phyloP scores from a whole-genome alignment of 2,329 filamentous ascomycete species.

The Monilinia vaccinii-corymbosi region DNA sequence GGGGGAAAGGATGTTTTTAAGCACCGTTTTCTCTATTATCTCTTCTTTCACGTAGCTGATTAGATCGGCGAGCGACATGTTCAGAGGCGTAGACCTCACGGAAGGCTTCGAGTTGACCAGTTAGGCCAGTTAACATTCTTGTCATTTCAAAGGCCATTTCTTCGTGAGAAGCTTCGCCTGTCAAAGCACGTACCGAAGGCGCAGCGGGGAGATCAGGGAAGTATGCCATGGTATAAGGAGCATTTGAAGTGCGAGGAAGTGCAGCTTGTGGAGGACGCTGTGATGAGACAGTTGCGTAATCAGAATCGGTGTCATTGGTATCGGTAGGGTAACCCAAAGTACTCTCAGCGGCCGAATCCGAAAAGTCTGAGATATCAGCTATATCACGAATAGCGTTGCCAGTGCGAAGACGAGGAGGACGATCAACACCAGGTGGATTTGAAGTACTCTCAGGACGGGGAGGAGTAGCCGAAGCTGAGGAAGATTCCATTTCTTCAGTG shows the following conservation, averaged over 20 bases:
- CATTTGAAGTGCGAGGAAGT: background rate
- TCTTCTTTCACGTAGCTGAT: conserved; percentile 4
- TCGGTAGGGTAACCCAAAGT: conserved; percentile 6
- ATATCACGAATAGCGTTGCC: conserved; percentile 19
- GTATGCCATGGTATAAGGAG: conserved; percentile 14
- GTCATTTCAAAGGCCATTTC: conserved; percentile 25
- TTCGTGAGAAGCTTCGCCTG: conserved; percentile 19
- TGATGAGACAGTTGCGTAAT: conserved; percentile 11
- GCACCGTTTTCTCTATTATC: conserved; percentile 5
- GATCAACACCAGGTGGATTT: background rate
- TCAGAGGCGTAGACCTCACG: conserved; percentile 20
- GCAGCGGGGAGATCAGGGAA: conserved; percentile 20
- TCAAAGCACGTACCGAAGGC: conserved; percentile 22
- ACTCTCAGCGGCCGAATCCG: conserved; percentile 23
- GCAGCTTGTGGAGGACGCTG: conserved; percentile 15
- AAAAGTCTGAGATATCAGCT: conserved; percentile 27
- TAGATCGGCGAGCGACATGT: conserved; percentile 8
- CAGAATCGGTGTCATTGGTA: conserved; percentile 17
- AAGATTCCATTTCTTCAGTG: conserved; percentile 40
- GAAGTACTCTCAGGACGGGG: conserved; percentile 3
- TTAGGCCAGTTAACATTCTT: conserved; percentile 19
- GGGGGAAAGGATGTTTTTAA: background rate
- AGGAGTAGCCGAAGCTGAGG: conserved; percentile 40
- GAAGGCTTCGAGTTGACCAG: conserved; percentile 22
- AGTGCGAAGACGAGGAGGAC: conserved; percentile 24